phyloP scores from a whole-genome alignment of 192 early-diverging fungal genomes.

The Funneliformis geosporum region DNA sequence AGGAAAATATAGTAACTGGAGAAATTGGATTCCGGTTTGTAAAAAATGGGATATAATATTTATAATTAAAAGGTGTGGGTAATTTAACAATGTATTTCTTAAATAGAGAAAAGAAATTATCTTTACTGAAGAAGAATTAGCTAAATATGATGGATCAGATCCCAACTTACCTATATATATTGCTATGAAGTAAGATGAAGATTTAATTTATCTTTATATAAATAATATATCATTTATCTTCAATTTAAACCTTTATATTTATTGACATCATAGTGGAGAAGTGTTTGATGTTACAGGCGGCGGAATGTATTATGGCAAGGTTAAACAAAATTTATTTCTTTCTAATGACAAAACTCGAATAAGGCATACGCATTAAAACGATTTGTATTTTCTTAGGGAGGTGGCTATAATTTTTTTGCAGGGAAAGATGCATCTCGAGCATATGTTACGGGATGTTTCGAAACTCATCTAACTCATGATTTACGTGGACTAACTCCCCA shows the following conservation, averaged over 20 bases:
- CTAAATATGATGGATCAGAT: constrained; percentile 83
- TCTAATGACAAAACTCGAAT: neutral
- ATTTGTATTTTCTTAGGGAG: constrained; percentile 46
- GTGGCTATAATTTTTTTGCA: constrained; percentile 85
- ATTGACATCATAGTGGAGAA: constrained; percentile 63
- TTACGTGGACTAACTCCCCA: constrained; percentile 75
- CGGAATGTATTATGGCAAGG: constrained; percentile 76
- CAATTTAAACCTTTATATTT: neutral
- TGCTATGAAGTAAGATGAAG: constrained; percentile 69
- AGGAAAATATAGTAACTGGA: constrained; percentile 70
- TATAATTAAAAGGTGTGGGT: neutral
- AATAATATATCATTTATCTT: constrained; percentile 1
- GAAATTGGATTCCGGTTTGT: constrained; percentile 68
- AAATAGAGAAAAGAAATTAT: constrained; percentile 48
- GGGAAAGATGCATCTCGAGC: constrained; percentile 92
- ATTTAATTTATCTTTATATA: neutral
- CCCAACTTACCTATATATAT: constrained; percentile 82
- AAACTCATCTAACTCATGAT: constrained; percentile 93
- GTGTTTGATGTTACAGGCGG: constrained; percentile 92
- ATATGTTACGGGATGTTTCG: constrained; percentile 93
- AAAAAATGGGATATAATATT: neutral
- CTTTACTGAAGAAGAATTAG: constrained; percentile 78
- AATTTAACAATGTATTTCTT: neutral
- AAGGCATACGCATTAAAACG: neutral
- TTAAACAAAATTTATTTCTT: constrained; percentile 34